A percentile compares a stretch with the other conserved stretches of the same genome.
Conservation (phyloP, 2,329 filamentous ascomycete genomes). For the Aspergillus fumigatiaffinis region DNA sequence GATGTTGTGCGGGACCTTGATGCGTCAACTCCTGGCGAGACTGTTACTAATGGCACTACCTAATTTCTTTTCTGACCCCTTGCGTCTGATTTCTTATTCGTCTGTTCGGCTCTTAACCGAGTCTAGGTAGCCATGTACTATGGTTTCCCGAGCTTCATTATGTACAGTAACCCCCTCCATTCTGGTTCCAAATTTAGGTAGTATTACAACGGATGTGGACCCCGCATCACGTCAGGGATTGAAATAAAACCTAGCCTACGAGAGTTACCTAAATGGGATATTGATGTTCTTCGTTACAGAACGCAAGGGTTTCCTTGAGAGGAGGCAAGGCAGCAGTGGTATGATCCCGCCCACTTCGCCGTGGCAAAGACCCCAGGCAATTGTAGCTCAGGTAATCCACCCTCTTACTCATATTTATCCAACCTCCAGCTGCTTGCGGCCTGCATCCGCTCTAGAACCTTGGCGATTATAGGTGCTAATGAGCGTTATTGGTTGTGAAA, state of each 20-base stretch:
- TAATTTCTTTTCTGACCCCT: background rate
- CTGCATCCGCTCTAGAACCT: background rate
- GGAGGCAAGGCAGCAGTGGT: background rate
- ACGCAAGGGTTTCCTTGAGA: background rate
- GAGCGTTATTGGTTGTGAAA: background rate
- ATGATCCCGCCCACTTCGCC: background rate
- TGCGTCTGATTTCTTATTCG: background rate
- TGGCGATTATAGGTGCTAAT: background rate
- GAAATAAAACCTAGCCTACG: background rate
- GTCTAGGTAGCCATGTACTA: background rate
- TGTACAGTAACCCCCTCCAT: background rate
- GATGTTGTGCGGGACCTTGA: constrained; percentile 53
- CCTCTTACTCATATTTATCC: background rate
- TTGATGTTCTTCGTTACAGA: background rate
- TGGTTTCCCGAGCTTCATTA: background rate
- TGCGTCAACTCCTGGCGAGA: constrained; percentile 2
- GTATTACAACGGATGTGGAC: background rate
- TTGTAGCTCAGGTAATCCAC: background rate
- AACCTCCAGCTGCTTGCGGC: background rate
- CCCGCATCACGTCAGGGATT: background rate
- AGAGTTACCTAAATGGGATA: background rate
- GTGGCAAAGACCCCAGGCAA: background rate
- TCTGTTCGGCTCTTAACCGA: background rate
- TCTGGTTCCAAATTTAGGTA: background rate
- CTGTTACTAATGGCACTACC: constrained; percentile 1